A percentile compares a stretch with the other conserved stretches of the same genome.
Evolutionary conservation across 371 early-diverging fungal genomes (phyloP).

Genomic region (Actinomucor elegans): DNA sequence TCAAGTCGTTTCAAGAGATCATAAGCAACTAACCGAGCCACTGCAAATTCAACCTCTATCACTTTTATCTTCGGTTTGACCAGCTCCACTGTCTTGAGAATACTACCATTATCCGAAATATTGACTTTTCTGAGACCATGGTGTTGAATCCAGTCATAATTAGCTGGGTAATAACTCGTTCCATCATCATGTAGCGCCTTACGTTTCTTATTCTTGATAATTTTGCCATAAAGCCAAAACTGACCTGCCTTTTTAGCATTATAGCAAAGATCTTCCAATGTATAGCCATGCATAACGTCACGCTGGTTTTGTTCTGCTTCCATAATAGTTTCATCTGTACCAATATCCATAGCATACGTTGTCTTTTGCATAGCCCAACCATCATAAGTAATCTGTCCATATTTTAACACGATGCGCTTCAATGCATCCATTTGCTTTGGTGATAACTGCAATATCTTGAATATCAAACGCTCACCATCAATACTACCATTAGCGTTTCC

Average conservation of each 20-base stretch:
- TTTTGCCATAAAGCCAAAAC: slow-evolving; percentile 1
- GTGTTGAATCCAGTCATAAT: not conserved
- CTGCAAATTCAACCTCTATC: not conserved
- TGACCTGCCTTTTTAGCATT: slow-evolving; percentile 1
- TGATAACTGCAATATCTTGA: slow-evolving; percentile 18
- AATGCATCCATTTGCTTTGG: slow-evolving; percentile 6
- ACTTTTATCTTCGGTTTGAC: not conserved
- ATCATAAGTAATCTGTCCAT: slow-evolving; percentile 18
- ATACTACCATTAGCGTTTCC: slow-evolving; percentile 17
- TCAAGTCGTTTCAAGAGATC: no score
- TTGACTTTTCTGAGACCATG: not conserved
- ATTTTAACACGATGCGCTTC: slow-evolving; percentile 9
- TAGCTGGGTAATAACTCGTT: no score
- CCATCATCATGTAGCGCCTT: not conserved
- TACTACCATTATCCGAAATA: slow-evolving; percentile 1
- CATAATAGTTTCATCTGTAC: not conserved
- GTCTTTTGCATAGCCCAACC: not conserved
- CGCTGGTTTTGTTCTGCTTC: not conserved
- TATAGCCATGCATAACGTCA: not conserved
- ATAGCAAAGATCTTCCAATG: not conserved
- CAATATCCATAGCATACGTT: not conserved
- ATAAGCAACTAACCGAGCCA: not conserved
- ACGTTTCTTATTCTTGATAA: not conserved
- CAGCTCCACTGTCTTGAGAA: not conserved
- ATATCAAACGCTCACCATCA: slow-evolving; percentile 33